A percentile compares a stretch with the other conserved stretches of the same genome.
Evolutionary conservation across 352 stramenopile genomes (phyloP).

Genomic region (Pythium scleroteichum): DNA sequence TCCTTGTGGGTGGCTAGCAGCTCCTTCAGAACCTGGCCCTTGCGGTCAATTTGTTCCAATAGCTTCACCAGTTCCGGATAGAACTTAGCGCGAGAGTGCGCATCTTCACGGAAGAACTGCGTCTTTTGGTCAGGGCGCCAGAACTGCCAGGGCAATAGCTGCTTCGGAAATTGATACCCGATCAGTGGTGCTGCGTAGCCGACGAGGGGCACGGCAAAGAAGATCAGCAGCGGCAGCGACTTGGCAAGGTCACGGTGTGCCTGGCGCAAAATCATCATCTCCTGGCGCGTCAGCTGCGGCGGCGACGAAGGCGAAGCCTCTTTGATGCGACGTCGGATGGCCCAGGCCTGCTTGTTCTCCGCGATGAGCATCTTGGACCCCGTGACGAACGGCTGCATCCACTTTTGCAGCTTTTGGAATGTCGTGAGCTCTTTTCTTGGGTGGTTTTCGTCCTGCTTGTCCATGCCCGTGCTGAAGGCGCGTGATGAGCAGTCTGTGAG

Average conservation of each 20-base stretch:
- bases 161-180: conserved; percentile 86
- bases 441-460: conserved; percentile 4
- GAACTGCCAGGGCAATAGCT: conserved; percentile 84
- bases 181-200: conserved; percentile 77
- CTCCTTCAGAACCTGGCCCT: conserved; percentile 48
- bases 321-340: conserved; percentile 60
- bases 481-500: neutral
- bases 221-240: conserved; percentile 70
- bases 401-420: conserved; percentile 83
- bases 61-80: conserved; percentile 63
- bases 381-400: conserved; percentile 77
- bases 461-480: conserved; percentile 24
- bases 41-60: conserved; percentile 65
- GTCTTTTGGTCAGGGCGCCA: conserved; percentile 83
- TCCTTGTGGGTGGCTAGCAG: conserved; percentile 36
- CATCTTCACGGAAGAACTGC: conserved; percentile 78
- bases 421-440: conserved; percentile 46
- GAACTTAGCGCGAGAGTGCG: conserved; percentile 43
- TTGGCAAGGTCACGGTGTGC: conserved; percentile 84
- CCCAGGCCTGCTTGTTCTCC: conserved; percentile 82
- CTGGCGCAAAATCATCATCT: conserved; percentile 84
- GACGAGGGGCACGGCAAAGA: conserved; percentile 72
- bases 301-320: conserved; percentile 1
- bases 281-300: conserved; percentile 47
- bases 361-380: conserved; percentile 68